Base-by-base conservation (phyloP, 2,329 filamentous ascomycete genomes). In the Ceratocystis harringtonii region DNA sequence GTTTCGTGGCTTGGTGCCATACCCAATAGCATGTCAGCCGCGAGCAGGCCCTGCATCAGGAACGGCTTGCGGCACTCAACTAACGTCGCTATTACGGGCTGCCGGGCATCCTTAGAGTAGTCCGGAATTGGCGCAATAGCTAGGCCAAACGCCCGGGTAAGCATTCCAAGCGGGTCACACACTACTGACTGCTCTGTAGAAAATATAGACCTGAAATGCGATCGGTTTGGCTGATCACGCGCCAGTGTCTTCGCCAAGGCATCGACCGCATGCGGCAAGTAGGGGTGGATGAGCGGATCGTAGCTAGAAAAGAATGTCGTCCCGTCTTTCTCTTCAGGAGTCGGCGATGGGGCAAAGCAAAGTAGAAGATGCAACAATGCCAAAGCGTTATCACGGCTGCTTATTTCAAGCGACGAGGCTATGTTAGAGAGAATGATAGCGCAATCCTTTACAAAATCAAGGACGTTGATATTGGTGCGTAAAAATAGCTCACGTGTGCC, bases 361-460 rank as follows among this genome's bases (percentile, higher is more conserved):
- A 97, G 79, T 32, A 99, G 79, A 74, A 99, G 95, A 72, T 95
- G 88, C 48, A 99, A 78, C 5, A 97, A 79, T 71, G 89, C 90
- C 48, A 90, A 79, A 0, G 92, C 92, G 72, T 97, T 92, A 72
- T 97, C 92, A 68, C 89, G 86, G 22, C 87, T 87, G 1, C 91
- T 88, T 48, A 99, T 79, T 72, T 92, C 87, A 63, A 97, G 82
- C 8, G 84, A 83, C 60, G 89, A 84, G 6, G 91, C 86, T 61
- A 95, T 84, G 74, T 99, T 97, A 66, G 92, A 96, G 65, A 99
- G 79, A 69, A 95, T 85, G 17, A 90, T 87, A 66, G 97, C 84
- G 36, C 91, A 79, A 74, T 99, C 94, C 76, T 99, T 99, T 89
- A 96, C 95, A 71, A 97, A 92, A 74, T 99, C 94, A 69, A 96